Evolutionary conservation across 106 monocot species (phyloP), one percentile per base, ranked within the genome.

Genomic region (Posidonia australis): DNA sequence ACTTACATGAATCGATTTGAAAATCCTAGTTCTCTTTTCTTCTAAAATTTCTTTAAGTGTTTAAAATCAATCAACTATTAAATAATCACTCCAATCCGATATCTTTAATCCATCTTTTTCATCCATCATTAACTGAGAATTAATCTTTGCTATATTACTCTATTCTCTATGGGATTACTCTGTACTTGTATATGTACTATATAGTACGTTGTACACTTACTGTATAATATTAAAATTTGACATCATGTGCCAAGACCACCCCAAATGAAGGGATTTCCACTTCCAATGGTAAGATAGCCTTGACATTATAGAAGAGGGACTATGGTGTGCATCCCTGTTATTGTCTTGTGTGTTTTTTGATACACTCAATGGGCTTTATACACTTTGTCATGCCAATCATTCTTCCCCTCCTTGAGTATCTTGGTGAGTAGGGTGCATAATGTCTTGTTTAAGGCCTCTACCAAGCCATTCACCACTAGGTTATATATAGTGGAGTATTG

Each of bases 401-500:
- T 24, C 24, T 56, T 56, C 1, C 24, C 9, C 6, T 2, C 10
- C 6, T 56, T 22, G 0, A 25, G 0, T 0, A 3, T 56, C 9
- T 56, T 56, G 24, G 56, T 22, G 0, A 56, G 22, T 7, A 56
- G 22, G 9, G 22, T 26, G 12, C 56, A 56, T 1, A 26, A 0
- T 2, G 13, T 56, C 13, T 56, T 56, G 0, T 56, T 56, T 0
- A 56, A 56, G 5, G 56, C 25, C 20, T 56, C 14, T 3, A 22
- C 26, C 56, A 56, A 13, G 1, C 56, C 56, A 27, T 56, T 56
- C 0, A 6, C 56, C 12, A 6, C 22, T 12, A 7, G 56, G 7
- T 56, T 56, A 19, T 56, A 56, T 56, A 56, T 56, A 14, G 24
- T 56, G 56, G 56, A 56, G 20, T 56, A 56, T 12, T 23, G 22